Percentiles rank a stretch among this genome's conserved stretches.
These are phyloP conservation scores for Apiospora phragmitis DNA, from an alignment of 2,329 filamentous ascomycete genomes.

Conservation along the genomic window DNA sequence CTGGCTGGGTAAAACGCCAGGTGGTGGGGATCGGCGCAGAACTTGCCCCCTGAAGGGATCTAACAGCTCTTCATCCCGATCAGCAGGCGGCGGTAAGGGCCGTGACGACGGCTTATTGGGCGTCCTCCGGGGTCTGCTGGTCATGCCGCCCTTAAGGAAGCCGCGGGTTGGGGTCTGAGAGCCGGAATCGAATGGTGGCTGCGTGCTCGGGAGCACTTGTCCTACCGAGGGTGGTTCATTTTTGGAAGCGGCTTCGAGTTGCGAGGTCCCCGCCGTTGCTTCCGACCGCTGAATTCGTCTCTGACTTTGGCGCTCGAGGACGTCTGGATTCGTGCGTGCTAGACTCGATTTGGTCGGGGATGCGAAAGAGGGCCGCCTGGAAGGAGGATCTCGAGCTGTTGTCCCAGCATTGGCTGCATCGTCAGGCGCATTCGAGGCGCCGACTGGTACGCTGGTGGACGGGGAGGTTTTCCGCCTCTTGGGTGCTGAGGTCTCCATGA, in stretches of 20 bases:
- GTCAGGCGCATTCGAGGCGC: neutral
- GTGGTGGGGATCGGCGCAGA: constrained; percentile 38
- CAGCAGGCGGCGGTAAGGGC: constrained; percentile 47
- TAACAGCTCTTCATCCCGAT: constrained; percentile 43
- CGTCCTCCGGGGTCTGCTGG: constrained; percentile 39
- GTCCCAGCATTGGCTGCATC: neutral
- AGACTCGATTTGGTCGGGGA: constrained; percentile 68
- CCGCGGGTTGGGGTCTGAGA: constrained; percentile 16
- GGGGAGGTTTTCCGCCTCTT: constrained; percentile 67
- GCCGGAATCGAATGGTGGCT: neutral
- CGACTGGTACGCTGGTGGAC: constrained; percentile 40
- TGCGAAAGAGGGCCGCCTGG: constrained; percentile 57
- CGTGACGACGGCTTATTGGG: constrained; percentile 44
- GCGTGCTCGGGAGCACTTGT: neutral
- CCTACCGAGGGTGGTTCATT: neutral
- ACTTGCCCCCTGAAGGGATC: constrained; percentile 41
- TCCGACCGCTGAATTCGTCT: constrained; percentile 32
- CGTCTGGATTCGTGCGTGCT: constrained; percentile 59
- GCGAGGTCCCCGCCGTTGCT: constrained; percentile 21
- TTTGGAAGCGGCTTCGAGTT: constrained; percentile 13
- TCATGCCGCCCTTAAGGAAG: constrained; percentile 24
- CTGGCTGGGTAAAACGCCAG: constrained; percentile 31
- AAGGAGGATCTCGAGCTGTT: neutral
- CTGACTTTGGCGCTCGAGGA: constrained; percentile 46
- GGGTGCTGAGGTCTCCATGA: constrained; percentile 59